phyloP scores from a whole-genome alignment of 2,329 filamentous ascomycete genomes.

The Fusarium gaditjirri region DNA sequence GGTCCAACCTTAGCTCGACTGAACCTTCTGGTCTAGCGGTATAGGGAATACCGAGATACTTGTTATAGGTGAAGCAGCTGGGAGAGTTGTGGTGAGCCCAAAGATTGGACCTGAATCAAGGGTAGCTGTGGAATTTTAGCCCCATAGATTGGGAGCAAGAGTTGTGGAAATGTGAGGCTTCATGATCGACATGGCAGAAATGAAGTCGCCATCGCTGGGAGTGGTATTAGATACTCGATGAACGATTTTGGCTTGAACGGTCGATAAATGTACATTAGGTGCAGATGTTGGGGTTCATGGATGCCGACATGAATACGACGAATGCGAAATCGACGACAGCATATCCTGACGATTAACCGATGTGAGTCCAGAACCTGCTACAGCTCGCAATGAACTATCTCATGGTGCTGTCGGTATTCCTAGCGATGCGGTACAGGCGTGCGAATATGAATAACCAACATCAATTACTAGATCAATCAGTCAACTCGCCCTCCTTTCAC shows the following conservation, averaged over 20 bases:
- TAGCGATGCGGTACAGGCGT: background rate
- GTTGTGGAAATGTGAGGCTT: background rate
- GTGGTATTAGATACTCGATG: too few species aligned
- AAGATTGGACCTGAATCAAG: conserved; percentile 33
- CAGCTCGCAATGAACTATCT: too few species aligned
- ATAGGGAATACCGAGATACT: conserved; percentile 40
- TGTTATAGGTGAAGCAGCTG: conserved; percentile 27
- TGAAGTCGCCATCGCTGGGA: background rate
- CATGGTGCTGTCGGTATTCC: too few species aligned
- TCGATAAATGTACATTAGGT: too few species aligned
- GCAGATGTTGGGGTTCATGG: too few species aligned
- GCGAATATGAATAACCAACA: background rate
- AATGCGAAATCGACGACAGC: too few species aligned
- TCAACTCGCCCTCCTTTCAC: conserved; percentile 27
- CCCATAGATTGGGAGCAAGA: conserved; percentile 2
- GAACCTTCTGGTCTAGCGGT: conserved; percentile 27
- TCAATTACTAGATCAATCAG: background rate
- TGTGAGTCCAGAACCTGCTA: background rate
- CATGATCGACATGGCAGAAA: background rate
- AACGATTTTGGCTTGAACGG: too few species aligned
- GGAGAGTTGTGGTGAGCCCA: conserved; percentile 28
- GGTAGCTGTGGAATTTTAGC: conserved; percentile 16
- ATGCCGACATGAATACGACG: too few species aligned
- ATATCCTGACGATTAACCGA: background rate
- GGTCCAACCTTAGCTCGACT: conserved; percentile 9